Percentiles rank a stretch among this genome's conserved stretches.
These are phyloP conservation scores for Triticum timopheevii DNA, from an alignment of 176 grass and related monocot species.

Conservation along the genomic window DNA sequence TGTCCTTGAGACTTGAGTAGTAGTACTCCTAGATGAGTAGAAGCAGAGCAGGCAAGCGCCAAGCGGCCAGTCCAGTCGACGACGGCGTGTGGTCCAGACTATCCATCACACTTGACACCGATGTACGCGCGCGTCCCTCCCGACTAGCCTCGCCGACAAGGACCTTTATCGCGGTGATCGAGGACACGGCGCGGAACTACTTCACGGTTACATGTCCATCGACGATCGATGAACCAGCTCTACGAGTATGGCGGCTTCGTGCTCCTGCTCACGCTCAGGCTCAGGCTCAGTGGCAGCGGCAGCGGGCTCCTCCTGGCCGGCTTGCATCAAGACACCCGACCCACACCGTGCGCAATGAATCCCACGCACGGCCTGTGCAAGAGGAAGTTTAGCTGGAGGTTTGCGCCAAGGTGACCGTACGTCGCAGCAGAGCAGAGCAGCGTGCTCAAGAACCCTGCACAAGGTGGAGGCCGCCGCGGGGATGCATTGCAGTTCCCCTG, in stretches of 20 bases:
- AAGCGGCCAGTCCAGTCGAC: too few relatives aligned
- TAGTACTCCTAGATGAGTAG: too few relatives aligned
- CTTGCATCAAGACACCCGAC: slow-evolving; percentile 76
- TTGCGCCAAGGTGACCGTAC: slow-evolving; percentile 48
- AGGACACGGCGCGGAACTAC: slow-evolving; percentile 42
- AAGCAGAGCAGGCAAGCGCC: too few relatives aligned
- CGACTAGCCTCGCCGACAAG: too few relatives aligned
- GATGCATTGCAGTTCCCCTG: slow-evolving; percentile 47
- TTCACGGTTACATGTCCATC: slow-evolving; percentile 75
- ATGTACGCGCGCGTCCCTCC: too few relatives aligned
- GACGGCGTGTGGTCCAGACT: too few relatives aligned
- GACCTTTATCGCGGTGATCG: too few relatives aligned
- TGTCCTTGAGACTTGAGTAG: too few relatives aligned
- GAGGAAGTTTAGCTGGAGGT: slow-evolving; percentile 57
- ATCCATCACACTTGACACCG: too few relatives aligned
- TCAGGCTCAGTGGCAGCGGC: slow-evolving; percentile 25
- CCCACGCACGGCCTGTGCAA: slow-evolving; percentile 25
- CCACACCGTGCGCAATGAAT: slow-evolving; percentile 47
- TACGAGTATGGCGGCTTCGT: slow-evolving; percentile 69
- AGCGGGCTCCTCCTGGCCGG: slow-evolving; percentile 63
- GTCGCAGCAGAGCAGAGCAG: slow-evolving; percentile 56
- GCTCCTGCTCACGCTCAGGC: background rate
- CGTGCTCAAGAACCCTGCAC: slow-evolving; percentile 69
- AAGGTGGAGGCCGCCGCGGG: slow-evolving; percentile 55
- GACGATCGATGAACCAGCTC: slow-evolving; percentile 63